phyloP scores from a whole-genome alignment of 1,284 basidiomycete genomes.

The Cutaneotrichosporon sp. region DNA sequence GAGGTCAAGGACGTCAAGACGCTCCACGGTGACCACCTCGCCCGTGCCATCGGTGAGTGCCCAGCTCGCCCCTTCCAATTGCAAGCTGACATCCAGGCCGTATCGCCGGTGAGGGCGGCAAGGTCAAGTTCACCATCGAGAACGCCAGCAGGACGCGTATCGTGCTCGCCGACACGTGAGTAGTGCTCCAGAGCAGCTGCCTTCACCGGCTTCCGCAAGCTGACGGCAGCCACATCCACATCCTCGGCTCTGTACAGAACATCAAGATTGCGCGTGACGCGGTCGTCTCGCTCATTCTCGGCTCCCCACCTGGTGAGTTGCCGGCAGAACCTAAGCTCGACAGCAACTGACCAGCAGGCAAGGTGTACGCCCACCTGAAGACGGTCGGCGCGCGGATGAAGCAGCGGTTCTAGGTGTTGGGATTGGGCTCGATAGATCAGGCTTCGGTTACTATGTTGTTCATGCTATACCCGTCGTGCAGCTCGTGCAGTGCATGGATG shows the following conservation, averaged over 20 bases:
- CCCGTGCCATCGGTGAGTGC: slow-evolving; percentile 82
- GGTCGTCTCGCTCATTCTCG: slow-evolving; percentile 90
- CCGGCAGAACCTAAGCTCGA: not conserved
- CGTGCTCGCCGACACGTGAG: slow-evolving; percentile 92
- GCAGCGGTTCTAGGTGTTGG: slow-evolving; percentile 63
- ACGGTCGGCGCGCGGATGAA: slow-evolving; percentile 91
- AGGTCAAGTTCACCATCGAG: slow-evolving; percentile 98
- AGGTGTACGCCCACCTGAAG: slow-evolving; percentile 88
- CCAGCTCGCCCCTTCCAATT: not conserved
- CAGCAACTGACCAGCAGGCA: slow-evolving; percentile 53
- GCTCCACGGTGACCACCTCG: slow-evolving; percentile 92
- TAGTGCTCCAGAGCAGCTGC: slow-evolving; percentile 21
- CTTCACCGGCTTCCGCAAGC: not conserved
- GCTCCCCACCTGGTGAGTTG: slow-evolving; percentile 77
- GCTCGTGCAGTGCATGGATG: too few relatives aligned
- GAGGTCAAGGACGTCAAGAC: slow-evolving; percentile 99
- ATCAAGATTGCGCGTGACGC: slow-evolving; percentile 97
- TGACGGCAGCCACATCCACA: slow-evolving; percentile 58
- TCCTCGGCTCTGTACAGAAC: slow-evolving; percentile 65
- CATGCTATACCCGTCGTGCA: slow-evolving; percentile 24
- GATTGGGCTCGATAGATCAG: not conserved
- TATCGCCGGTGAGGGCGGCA: slow-evolving; percentile 96
- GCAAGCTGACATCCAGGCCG: slow-evolving; percentile 62
- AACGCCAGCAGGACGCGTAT: slow-evolving; percentile 94
- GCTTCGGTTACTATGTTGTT: slow-evolving; percentile 21